Evolutionary conservation across 805 yeast genomes (phyloP).

Genomic region (Yarrowia deformans): DNA sequence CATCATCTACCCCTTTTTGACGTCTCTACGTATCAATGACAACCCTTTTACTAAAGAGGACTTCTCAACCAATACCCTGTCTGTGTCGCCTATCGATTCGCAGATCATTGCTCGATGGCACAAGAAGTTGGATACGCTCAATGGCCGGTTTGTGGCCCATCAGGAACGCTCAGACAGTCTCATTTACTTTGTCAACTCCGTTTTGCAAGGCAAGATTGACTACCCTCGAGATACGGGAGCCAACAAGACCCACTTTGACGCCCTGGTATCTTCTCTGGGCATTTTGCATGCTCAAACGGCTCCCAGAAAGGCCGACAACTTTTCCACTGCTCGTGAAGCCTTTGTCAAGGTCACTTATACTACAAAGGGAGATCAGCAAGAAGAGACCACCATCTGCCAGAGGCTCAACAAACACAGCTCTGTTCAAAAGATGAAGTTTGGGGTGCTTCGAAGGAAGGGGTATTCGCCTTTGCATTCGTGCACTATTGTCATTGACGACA

Average conservation of each 20-base stretch:
- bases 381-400: background rate
- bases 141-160: slow-evolving; percentile 8
- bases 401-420: slow-evolving; percentile 8
- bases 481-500: background rate
- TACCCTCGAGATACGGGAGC: background rate
- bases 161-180: slow-evolving; percentile 7
- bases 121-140: background rate
- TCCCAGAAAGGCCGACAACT: background rate
- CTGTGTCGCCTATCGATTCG: slow-evolving; percentile 24
- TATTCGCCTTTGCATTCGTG: slow-evolving; percentile 4
- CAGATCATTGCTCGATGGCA: slow-evolving; percentile 30
- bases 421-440: slow-evolving; percentile 28
- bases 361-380: background rate
- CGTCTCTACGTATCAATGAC: slow-evolving; percentile 8
- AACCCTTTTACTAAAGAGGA: slow-evolving; percentile 26
- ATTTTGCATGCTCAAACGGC: background rate
- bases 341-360: slow-evolving; percentile 12
- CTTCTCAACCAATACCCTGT: slow-evolving; percentile 6
- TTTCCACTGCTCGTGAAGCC: slow-evolving; percentile 17
- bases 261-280: background rate
- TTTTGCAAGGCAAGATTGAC: slow-evolving; percentile 8
- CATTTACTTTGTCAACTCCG: slow-evolving; percentile 25
- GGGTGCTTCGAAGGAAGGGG: background rate
- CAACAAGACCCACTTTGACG: slow-evolving; percentile 14
- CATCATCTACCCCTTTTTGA: background rate